Conservation (phyloP, 139 green algal genomes). For the Coccomyxa sp. region DNA sequence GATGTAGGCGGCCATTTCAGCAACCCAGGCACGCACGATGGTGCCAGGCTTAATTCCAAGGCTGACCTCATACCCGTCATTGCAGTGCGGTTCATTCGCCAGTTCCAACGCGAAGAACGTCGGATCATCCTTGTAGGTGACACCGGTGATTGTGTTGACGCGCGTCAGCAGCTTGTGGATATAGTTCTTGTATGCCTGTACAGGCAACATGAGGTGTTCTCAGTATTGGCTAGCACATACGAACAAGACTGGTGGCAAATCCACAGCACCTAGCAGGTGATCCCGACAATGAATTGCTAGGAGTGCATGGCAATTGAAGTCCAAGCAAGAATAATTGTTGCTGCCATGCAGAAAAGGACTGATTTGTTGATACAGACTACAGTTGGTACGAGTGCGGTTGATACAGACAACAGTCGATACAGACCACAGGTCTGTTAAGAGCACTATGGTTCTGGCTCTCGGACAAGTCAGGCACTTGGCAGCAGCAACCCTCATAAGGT, state of each 20-base stretch:
- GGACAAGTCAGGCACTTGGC: too few species aligned
- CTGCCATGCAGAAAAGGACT: too few species aligned
- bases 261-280: too few species aligned
- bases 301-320: too few species aligned
- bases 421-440: too few species aligned
- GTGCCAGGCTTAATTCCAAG: neutral
- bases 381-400: too few species aligned
- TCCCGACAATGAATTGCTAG: too few species aligned
- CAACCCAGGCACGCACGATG: slow-evolving; percentile 26
- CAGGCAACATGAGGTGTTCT: too few species aligned
- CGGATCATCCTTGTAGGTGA: slow-evolving; percentile 47
- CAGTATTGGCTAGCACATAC: neutral
- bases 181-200: slow-evolving; percentile 50
- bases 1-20: slow-evolving; percentile 19
- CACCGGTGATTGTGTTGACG: slow-evolving; percentile 40
- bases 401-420: too few species aligned
- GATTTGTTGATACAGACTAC: neutral
- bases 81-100: slow-evolving; percentile 53
- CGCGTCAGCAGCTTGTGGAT: slow-evolving; percentile 37
- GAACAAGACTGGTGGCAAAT: neutral
- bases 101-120: slow-evolving; percentile 61
- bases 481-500: too few species aligned
- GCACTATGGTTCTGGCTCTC: too few species aligned
- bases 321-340: too few species aligned
- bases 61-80: neutral